These are phyloP conservation scores for Aleurites moluccanus DNA, from an alignment of 441 rosid genomes.

Conservation along the genomic window DNA sequence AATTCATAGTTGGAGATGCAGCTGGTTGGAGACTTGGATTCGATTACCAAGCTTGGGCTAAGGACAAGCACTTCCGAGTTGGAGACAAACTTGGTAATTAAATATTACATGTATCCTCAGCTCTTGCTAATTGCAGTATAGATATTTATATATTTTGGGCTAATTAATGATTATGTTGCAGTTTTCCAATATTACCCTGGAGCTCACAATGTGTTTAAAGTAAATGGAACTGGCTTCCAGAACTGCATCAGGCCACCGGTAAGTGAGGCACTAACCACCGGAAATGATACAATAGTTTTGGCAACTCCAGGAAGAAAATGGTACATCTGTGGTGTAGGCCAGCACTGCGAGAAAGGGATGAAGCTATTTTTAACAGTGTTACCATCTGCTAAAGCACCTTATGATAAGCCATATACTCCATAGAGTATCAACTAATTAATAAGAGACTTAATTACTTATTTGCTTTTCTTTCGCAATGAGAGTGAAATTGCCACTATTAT, in stretches of 20 bases:
- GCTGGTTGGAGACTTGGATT: slow-evolving; percentile 27
- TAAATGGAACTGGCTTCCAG: slow-evolving; percentile 31
- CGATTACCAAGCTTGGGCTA: slow-evolving; percentile 39
- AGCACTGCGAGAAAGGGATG: slow-evolving; percentile 31
- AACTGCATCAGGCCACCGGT: slow-evolving; percentile 32
- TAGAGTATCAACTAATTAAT: no score
- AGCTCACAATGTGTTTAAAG: slow-evolving; percentile 39
- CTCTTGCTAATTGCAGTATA: no score
- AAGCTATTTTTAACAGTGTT: not conserved
- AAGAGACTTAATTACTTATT: no score
- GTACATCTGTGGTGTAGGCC: slow-evolving; percentile 40
- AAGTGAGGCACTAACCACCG: slow-evolving; percentile 17
- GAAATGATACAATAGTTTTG: slow-evolving; percentile 37
- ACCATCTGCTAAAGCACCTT: not conserved
- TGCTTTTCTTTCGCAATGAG: no score
- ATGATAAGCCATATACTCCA: not conserved
- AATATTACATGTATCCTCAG: not conserved
- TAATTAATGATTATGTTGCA: not conserved
- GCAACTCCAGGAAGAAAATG: slow-evolving; percentile 32
- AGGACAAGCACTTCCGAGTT: slow-evolving; percentile 32
- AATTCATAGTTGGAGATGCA: slow-evolving; percentile 26
- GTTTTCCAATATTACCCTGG: slow-evolving; percentile 32
- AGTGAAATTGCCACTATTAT: no score
- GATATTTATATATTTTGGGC: no score
- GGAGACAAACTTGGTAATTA: slow-evolving; percentile 40